Conservation (phyloP, 1,139 yeast species). For the Eremothecium cymbalariae region DNA sequence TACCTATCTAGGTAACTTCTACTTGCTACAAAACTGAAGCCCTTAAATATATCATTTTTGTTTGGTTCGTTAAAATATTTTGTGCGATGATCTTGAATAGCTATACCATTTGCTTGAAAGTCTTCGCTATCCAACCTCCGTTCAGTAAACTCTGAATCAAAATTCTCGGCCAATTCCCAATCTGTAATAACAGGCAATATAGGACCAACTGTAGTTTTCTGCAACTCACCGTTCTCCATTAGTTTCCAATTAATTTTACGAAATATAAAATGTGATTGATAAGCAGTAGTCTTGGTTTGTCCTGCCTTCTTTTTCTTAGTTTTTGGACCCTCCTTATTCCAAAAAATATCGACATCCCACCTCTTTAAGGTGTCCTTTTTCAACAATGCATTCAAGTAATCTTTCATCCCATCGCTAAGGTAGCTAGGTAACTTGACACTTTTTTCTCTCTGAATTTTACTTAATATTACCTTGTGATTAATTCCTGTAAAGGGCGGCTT, state of each 20-base stretch:
- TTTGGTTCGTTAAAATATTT: conserved; percentile 8
- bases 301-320: conserved; percentile 36
- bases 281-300: conserved; percentile 26
- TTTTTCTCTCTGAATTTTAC: conserved; percentile 69
- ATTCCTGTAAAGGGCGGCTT: conserved; percentile 92
- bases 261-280: conserved; percentile 58
- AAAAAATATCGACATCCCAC: conserved; percentile 51
- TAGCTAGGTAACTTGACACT: conserved; percentile 69
- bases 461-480: conserved; percentile 71
- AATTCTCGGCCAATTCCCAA: conserved; percentile 84
- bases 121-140: conserved; percentile 38
- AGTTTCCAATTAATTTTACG: conserved; percentile 71
- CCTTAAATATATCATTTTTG: conserved; percentile 31
- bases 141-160: conserved; percentile 81
- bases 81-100: conserved; percentile 3
- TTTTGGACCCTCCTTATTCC: conserved; percentile 33
- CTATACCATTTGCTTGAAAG: conserved; percentile 10
- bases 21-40: conserved; percentile 33
- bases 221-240: conserved; percentile 41
- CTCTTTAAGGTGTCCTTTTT: conserved; percentile 71
- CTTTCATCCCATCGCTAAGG: conserved; percentile 77
- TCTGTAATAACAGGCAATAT: conserved; percentile 80
- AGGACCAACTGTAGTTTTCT: conserved; percentile 54
- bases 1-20: conserved; percentile 31
- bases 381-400: conserved; percentile 60